Percentiles rank a stretch among this genome's conserved stretches.
Evolutionary conservation across 208 protist genomes (phyloP).

Genomic region (Wallacemonas sp.): DNA sequence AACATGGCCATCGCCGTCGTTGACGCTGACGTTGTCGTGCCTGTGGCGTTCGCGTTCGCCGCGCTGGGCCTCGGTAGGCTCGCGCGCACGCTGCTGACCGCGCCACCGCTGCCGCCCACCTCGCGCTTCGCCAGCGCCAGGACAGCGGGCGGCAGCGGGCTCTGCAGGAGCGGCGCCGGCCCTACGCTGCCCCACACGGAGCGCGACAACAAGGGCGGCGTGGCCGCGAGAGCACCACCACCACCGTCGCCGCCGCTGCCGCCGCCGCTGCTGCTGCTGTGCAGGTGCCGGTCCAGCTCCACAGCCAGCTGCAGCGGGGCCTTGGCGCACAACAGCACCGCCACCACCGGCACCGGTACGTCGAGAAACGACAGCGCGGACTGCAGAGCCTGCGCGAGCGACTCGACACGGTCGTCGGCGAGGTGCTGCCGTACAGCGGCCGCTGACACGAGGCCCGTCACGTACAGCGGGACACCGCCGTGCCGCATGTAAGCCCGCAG

Average conservation of each 20-base stretch:
- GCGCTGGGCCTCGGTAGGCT: constrained; percentile 20
- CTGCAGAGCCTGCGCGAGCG: constrained; percentile 2
- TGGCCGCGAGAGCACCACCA: constrained; percentile 24
- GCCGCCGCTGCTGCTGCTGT: neutral
- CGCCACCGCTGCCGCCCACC: neutral
- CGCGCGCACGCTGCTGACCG: neutral
- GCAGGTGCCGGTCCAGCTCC: constrained; percentile 18
- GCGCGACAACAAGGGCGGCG: neutral
- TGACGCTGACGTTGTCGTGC: neutral
- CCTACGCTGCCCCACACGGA: constrained; percentile 37
- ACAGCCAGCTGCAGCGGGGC: constrained; percentile 68
- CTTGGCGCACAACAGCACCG: constrained; percentile 47
- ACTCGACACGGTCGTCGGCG: too few relatives aligned
- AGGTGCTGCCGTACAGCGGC: neutral
- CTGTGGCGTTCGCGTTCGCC: constrained; percentile 6
- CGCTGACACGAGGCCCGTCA: neutral
- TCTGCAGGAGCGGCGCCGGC: constrained; percentile 11
- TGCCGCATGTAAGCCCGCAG: constrained; percentile 24
- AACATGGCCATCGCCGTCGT: constrained; percentile 24
- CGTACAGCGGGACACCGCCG: constrained; percentile 24
- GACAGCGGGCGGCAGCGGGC: constrained; percentile 9
- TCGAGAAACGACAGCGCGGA: constrained; percentile 25
- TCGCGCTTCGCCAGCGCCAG: constrained; percentile 3
- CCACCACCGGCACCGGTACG: constrained; percentile 32
- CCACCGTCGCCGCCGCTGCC: neutral